A percentile compares a stretch with the other conserved stretches of the same genome.
Evolutionary conservation across 495 filamentous ascomycete genomes (phyloP).

Genomic region (Lichenothelia convexa): DNA sequence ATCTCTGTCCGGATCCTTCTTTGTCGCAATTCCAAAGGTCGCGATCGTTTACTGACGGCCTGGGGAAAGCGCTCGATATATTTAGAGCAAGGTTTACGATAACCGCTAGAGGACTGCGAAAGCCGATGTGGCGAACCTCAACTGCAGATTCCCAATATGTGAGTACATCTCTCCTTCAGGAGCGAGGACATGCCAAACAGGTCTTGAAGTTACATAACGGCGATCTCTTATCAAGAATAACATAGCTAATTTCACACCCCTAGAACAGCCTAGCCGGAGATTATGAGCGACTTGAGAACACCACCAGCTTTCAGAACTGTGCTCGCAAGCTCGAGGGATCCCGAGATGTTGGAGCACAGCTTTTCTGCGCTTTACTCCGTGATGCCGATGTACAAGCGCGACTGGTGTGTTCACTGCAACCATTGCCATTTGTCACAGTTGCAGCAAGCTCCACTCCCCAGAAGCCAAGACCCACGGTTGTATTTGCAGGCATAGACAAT

Average conservation of each 20-base stretch:
- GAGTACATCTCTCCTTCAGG: not conserved
- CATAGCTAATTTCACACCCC: not conserved
- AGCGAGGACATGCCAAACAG: too few species aligned
- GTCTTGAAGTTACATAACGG: not conserved
- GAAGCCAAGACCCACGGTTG: conserved; percentile 21
- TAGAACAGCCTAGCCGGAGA: conserved; percentile 37
- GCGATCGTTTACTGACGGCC: conserved; percentile 57
- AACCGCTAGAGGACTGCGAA: conserved; percentile 49
- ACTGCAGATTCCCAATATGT: conserved; percentile 1
- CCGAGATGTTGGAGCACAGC: conserved; percentile 71
- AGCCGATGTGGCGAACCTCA: conserved; percentile 54
- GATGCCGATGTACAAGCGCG: conserved; percentile 62
- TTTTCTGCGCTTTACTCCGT: conserved; percentile 76
- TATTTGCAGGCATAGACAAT: conserved; percentile 19
- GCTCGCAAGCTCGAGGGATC: conserved; percentile 53
- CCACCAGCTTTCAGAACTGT: conserved; percentile 49
- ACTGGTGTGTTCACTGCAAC: conserved; percentile 82
- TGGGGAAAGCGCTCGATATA: conserved; percentile 46
- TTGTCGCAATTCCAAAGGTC: conserved; percentile 53
- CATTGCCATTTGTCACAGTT: conserved; percentile 49
- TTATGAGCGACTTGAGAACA: conserved; percentile 32
- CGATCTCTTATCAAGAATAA: not conserved
- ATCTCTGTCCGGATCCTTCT: conserved; percentile 43
- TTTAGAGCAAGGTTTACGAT: conserved; percentile 51
- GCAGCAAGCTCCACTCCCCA: conserved; percentile 27